Base-by-base conservation (phyloP, 345 rosid species). In the Gossypium mustelinum region DNA sequence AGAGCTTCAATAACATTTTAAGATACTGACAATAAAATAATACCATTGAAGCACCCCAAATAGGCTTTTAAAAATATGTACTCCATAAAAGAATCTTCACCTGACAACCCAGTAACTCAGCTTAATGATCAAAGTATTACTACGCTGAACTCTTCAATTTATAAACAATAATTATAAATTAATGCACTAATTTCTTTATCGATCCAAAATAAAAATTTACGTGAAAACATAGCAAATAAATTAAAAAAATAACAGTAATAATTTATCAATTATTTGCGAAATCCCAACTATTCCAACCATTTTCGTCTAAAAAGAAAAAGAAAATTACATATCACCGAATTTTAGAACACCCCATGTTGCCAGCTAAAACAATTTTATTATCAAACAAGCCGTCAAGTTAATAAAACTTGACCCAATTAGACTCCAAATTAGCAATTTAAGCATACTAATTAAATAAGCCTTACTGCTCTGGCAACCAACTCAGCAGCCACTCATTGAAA, bases 401-500 rank as follows among this genome's bases (percentile, higher is more conserved):
- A 50, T 25, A 14, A 11, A 68, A 27, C 17, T 51, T n/a, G 25
- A 57, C 44, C 34, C 39, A 59, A 73, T 45, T 60, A 17, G 25
- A 72, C 44, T 58, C 48, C 65, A 12, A 57, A 58, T 58, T 43
- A 56, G 41, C 55, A 2, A 24, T 2, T 11, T 51, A 51, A 27
- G 20, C 24, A 51, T 17, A 51, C 11, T 44, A 9, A 51, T 50
- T 50, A 50, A 69, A 69, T 14, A 17, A 51, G 47, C 17, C 1
- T 69, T 50, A 45, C 24, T 51, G 29, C 17, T 52, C 47, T 69
- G 58, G 45, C 47, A 69, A 51, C 76, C 59, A 61, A 61, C 68
- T 48, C 24, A 62, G 25, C 34, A 41, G 71, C 20, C 24, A 27
- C 29, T 27, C 8, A 39, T 16, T 60, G 29, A 75, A 47, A 69